Evolutionary conservation across 495 filamentous ascomycete species (phyloP), one percentile per base, ranked within the genome.

Genomic region (Penicillium lividum): DNA sequence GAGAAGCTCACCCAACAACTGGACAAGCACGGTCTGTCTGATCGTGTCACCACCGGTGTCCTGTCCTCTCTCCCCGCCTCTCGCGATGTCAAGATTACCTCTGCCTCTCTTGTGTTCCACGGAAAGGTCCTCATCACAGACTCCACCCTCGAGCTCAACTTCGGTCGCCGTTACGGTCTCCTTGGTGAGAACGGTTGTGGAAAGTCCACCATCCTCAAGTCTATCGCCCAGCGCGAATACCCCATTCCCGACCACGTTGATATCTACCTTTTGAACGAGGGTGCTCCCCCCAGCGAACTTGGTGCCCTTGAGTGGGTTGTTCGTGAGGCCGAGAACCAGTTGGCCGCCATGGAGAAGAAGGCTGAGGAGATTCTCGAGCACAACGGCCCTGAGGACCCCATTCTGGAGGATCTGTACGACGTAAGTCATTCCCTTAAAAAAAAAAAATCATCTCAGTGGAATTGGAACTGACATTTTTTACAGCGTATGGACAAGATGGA

Each of bases 401-500:
- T 94, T n/a, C 75, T 99, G 27, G 89, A 94, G 76, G 93, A 97
- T 75, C 78, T 99, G 34, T 99, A 99, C 67, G 94, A 99, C 76
- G 93, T 96, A 83, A 65, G 88, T 79, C 16, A 45, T 44, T n/a
- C 7, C 56, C 13, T 15, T 27, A 5, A 3, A 16, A 27, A 16
- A n/a, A 40, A 25, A 52, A 36, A 40, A 18, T 4, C 38, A 54
- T 8, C 4, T 31, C 11, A 22, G 22, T 28, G 5, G 7, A n/a
- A 16, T 29, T 5, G 18, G 49, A 44, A 33, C 74, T 85, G 66
- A 82, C 62, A 45, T 1, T 33, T 7, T 46, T 25, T 27, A 58
- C 54, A 97, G 93, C 92, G 92, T 73, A 97, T 98, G 83, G 94
- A 99, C 77, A 88, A 86, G 75, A 97, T 99, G 95, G 94, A 99